phyloP scores from a whole-genome alignment of 1,284 basidiomycete species.

The Rhodotorula sp. region DNA sequence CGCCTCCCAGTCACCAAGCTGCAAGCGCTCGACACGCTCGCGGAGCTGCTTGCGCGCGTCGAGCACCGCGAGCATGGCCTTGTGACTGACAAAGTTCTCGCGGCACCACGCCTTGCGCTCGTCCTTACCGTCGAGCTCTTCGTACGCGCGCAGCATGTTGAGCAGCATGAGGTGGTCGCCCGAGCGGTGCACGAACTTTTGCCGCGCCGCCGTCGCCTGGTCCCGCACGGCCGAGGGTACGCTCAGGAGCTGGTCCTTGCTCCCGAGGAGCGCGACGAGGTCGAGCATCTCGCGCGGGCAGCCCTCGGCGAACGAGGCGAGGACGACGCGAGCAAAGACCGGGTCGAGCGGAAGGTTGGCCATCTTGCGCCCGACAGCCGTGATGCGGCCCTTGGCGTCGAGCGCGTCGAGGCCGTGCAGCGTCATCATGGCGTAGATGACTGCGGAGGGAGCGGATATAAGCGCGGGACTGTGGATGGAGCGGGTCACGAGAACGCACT shows the following conservation, averaged over 20 bases:
- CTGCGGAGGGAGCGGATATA: constrained; percentile 47
- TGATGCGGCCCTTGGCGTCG: constrained; percentile 61
- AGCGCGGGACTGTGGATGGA: constrained; percentile 13
- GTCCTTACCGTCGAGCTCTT: constrained; percentile 54
- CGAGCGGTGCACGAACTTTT: constrained; percentile 46
- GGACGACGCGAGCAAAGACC: constrained; percentile 69
- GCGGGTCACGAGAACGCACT: constrained; percentile 55
- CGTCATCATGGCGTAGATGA: constrained; percentile 69
- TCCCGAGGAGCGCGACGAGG: constrained; percentile 71
- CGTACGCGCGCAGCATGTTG: constrained; percentile 50
- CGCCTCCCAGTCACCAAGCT: constrained; percentile 42
- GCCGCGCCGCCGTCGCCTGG: constrained; percentile 59
- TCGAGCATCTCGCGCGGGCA: constrained; percentile 74
- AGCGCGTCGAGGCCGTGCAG: constrained; percentile 76
- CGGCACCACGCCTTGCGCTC: constrained; percentile 69
- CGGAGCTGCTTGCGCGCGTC: constrained; percentile 46
- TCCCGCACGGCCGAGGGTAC: constrained; percentile 41
- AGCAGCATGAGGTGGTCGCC: constrained; percentile 48
- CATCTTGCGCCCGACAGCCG: constrained; percentile 72
- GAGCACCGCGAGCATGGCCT: constrained; percentile 42
- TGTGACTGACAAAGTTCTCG: constrained; percentile 60
- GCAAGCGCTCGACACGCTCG: constrained; percentile 43
- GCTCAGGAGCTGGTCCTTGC: constrained; percentile 61
- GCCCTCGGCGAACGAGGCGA: constrained; percentile 68
- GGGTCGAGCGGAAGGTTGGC: constrained; percentile 82